These are phyloP conservation scores for Fistulifera pelliculosa DNA, from an alignment of 108 stramenopile genomes.

Conservation along the genomic window DNA sequence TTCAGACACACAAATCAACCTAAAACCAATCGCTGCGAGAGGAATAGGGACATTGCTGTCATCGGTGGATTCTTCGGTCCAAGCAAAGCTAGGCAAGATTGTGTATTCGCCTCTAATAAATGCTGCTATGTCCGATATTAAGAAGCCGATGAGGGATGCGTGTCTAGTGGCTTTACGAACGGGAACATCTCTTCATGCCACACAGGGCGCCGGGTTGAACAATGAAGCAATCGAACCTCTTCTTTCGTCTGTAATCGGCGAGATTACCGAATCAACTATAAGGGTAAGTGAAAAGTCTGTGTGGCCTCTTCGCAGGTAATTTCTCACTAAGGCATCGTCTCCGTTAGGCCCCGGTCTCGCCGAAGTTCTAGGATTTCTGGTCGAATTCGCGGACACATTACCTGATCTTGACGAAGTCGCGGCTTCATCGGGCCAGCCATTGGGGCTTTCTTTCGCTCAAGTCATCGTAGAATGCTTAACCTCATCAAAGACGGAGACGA, in stretches of 20 bases:
- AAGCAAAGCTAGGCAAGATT: slow-evolving; percentile 61
- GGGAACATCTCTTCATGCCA: slow-evolving; percentile 28
- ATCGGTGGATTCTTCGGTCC: slow-evolving; percentile 45
- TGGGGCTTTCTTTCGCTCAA: slow-evolving; percentile 34
- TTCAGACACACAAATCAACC: slow-evolving; percentile 81
- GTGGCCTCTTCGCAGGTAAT: background rate
- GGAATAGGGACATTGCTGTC: slow-evolving; percentile 50
- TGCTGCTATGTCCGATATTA: slow-evolving; percentile 79
- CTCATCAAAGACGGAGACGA: slow-evolving; percentile 67
- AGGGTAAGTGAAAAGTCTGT: slow-evolving; percentile 22
- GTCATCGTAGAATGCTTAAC: slow-evolving; percentile 55
- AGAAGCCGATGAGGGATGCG: slow-evolving; percentile 79
- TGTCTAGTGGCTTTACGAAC: slow-evolving; percentile 46
- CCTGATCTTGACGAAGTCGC: slow-evolving; percentile 31
- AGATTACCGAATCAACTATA: slow-evolving; percentile 65
- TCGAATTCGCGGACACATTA: slow-evolving; percentile 17
- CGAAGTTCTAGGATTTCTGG: slow-evolving; percentile 51
- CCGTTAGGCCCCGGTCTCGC: slow-evolving; percentile 33
- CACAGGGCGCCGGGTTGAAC: slow-evolving; percentile 55
- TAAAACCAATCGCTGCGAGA: slow-evolving; percentile 75
- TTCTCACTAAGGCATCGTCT: slow-evolving; percentile 13
- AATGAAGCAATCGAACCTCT: slow-evolving; percentile 40
- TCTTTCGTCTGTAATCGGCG: slow-evolving; percentile 39
- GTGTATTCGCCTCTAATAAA: slow-evolving; percentile 50
- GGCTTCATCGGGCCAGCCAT: slow-evolving; percentile 23